Evolutionary conservation across 2,329 filamentous ascomycete species (phyloP), one percentile per base, ranked within the genome.

Genomic region (Trichophyton simii): DNA sequence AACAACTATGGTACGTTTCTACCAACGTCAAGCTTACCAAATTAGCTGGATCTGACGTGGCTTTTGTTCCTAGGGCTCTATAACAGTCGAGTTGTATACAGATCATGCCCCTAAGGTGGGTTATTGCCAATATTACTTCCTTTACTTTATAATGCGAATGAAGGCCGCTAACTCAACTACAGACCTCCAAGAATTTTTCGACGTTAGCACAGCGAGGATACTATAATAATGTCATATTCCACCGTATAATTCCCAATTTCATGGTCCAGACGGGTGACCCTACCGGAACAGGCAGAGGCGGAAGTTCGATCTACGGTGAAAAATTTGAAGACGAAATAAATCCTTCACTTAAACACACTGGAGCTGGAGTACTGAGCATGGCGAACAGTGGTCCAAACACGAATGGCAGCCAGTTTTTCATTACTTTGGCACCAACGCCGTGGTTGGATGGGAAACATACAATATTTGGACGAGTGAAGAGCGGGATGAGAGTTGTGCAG

Each of bases 371-470:
- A n/a, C 78, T 99, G 68, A 91, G 86, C 76, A 99, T 99, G 94
- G 94, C 94, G 63, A 99, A 99, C 76, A 85, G 86, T 15, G 94
- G 94, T 0, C 89, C 89, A 7, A 85, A 97, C 73, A 95, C 92
- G 41, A 97, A 97, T 73, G 92, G 92, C 22, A 89, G 85, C 62
- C 94, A 97, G 76, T 99, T 97, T 76, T 97, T 97, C 72, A 85
- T 99, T 67, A 97, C 94, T 0, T 80, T 97, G 38, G 92, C 91
- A 6, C 92, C 92, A 3, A 92, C 94, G 15, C 94, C 94, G 0
- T 97, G 92, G 92, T 77, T 99, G 63, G 94, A 99, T 75, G 91
- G 91, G 22, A 96, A 96, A 75, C 92, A 99, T 73, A 95, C 91
- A 9, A 95, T 99, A 67, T 99, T 99, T 72, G 94, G 94, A 0